Evolutionary conservation across 371 early-diverging fungal species (phyloP).

Genomic region (Saksenaea oblongispora): DNA sequence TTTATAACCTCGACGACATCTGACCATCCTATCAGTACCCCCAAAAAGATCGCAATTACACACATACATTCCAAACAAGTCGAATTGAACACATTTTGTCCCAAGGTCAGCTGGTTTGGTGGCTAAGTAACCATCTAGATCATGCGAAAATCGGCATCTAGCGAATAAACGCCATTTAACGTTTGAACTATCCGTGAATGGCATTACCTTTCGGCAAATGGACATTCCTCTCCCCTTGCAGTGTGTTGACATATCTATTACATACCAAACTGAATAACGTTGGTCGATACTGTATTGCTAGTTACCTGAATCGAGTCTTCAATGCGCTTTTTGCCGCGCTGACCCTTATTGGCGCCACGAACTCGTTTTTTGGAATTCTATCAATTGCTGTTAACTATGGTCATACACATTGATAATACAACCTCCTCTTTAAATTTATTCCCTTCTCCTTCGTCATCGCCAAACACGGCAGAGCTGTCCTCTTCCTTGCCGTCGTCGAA

Average conservation of each 20-base stretch:
- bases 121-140: constrained; percentile 61
- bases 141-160: constrained; percentile 71
- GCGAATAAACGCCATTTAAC: not conserved
- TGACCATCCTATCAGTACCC: constrained; percentile 8
- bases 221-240: constrained; percentile 55
- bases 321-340: constrained; percentile 43
- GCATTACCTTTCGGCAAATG: constrained; percentile 47
- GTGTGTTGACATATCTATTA: constrained; percentile 53
- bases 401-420: not conserved
- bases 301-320: constrained; percentile 35
- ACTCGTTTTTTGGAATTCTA: constrained; percentile 3
- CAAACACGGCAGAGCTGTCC: constrained; percentile 17
- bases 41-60: not conserved
- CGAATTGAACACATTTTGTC: constrained; percentile 71
- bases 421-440: constrained; percentile 20
- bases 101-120: constrained; percentile 77
- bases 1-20: constrained; percentile 69
- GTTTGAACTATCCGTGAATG: not conserved
- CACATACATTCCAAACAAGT: constrained; percentile 70
- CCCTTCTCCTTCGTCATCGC: constrained; percentile 31
- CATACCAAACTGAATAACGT: not conserved
- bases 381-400: not conserved
- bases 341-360: constrained; percentile 42
- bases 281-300: not conserved
- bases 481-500: constrained; percentile 27